A percentile compares a stretch with the other conserved stretches of the same genome.
phyloP scores from a whole-genome alignment of 768 basidiomycete genomes.

The Dacryopinax primogenitus region DNA sequence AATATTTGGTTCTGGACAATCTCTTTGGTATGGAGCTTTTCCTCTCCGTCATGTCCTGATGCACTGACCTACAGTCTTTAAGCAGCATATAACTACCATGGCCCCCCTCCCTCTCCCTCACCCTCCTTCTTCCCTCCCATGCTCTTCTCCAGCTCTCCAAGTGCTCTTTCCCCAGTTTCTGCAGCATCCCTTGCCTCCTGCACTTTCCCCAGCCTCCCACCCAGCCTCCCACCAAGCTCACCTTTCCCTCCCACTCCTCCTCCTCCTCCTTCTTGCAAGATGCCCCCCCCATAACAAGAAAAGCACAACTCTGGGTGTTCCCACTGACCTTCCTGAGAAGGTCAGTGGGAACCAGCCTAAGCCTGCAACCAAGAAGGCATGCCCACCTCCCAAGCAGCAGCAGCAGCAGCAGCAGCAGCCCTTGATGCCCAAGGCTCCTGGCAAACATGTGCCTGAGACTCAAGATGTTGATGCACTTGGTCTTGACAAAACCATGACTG shows the following conservation, averaged over 20 bases:
- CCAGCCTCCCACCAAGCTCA: too few relatives aligned
- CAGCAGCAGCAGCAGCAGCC: not conserved
- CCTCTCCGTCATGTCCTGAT: not conserved
- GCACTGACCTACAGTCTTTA: not conserved
- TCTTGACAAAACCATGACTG: not conserved
- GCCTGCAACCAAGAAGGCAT: not conserved
- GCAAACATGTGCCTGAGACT: too few relatives aligned
- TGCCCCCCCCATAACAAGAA: not conserved
- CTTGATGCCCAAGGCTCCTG: not conserved
- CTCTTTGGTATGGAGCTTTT: not conserved
- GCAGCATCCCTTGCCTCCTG: not conserved
- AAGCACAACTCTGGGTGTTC: not conserved
- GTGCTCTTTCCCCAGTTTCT: too few relatives aligned
- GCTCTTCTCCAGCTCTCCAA: not conserved
- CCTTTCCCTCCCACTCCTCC: not conserved
- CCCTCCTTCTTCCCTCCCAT: not conserved
- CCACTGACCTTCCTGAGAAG: not conserved
- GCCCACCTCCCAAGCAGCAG: not conserved
- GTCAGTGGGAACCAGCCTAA: not conserved
- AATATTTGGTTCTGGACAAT: not conserved
- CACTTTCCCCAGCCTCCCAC: not conserved
- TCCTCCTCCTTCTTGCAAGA: not conserved
- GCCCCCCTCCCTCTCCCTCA: not conserved
- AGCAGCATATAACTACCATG: not conserved
- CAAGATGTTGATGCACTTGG: not conserved